These are phyloP conservation scores for Chaetomium tenue DNA, from an alignment of 495 filamentous ascomycete species.

Conservation along the genomic window DNA sequence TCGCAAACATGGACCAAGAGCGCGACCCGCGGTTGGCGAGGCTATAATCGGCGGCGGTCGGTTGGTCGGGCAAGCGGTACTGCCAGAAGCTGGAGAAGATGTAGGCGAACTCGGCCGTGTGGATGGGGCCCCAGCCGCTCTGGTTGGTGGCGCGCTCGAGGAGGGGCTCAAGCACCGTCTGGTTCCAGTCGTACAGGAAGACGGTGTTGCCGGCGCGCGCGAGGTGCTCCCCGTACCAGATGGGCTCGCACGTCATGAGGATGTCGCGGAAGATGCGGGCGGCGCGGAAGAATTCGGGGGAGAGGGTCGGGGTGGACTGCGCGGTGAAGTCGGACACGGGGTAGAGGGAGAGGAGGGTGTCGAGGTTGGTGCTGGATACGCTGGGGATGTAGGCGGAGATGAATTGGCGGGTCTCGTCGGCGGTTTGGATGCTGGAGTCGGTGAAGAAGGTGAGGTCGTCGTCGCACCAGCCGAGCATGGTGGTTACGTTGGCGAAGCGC, in stretches of 20 bases:
- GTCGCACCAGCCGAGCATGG: slow-evolving; percentile 9
- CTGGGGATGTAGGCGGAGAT: background rate
- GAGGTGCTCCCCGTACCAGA: background rate
- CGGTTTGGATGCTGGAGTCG: slow-evolving; percentile 1
- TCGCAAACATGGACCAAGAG: slow-evolving; percentile 2
- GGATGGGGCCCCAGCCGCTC: background rate
- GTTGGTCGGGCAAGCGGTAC: background rate
- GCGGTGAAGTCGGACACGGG: background rate
- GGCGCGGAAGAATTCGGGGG: slow-evolving; percentile 2
- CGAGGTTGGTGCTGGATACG: background rate
- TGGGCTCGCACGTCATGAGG: slow-evolving; percentile 3
- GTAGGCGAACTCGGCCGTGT: slow-evolving; percentile 9
- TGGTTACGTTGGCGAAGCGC: slow-evolving; percentile 7
- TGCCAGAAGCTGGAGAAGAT: slow-evolving; percentile 1
- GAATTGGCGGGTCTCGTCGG: background rate
- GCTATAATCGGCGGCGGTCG: background rate
- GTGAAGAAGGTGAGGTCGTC: slow-evolving; percentile 12
- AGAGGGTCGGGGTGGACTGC: background rate
- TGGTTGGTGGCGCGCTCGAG: background rate
- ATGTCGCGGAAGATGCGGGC: slow-evolving; percentile 6
- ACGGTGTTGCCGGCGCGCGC: background rate
- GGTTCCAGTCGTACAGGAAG: slow-evolving; percentile 12
- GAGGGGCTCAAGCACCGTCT: slow-evolving; percentile 3
- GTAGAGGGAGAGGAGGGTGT: slow-evolving; percentile 1
- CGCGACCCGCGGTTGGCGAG: background rate